Conservation (phyloP, 2,329 filamentous ascomycete genomes). For the Ophiostoma populinum region DNA sequence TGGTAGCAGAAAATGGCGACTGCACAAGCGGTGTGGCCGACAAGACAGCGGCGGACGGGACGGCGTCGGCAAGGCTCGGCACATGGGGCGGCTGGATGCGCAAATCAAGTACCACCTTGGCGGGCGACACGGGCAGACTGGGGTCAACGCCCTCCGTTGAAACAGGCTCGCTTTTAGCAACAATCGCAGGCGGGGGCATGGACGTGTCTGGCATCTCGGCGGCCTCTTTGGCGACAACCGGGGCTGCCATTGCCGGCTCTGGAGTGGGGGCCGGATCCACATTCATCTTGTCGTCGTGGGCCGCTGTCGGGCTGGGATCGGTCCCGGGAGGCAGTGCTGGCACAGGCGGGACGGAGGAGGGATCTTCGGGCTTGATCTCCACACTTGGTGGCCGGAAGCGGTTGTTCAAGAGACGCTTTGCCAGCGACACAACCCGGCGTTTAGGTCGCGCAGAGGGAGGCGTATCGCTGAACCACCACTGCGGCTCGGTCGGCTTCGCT, state of each 20-base stretch:
- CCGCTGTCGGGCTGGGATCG: not conserved
- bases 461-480: constrained; percentile 27
- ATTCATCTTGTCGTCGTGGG: not conserved
- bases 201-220: not conserved
- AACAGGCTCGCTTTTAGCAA: constrained; percentile 4
- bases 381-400: constrained; percentile 26
- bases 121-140: constrained; percentile 14
- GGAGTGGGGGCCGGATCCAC: no score
- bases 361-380: constrained; percentile 8
- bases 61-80: constrained; percentile 12
- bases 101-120: constrained; percentile 26
- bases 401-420: constrained; percentile 33
- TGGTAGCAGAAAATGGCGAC: constrained; percentile 30
- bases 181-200: not conserved
- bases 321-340: constrained; percentile 1
- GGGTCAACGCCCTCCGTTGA: not conserved
- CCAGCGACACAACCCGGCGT: constrained; percentile 34
- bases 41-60: constrained; percentile 19
- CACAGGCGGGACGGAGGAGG: not conserved
- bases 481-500: constrained; percentile 14
- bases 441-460: constrained; percentile 21
- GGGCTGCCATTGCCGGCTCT: not conserved
- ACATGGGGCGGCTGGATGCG: constrained; percentile 39
- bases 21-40: constrained; percentile 27
- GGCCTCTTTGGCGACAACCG: not conserved